phyloP scores from a whole-genome alignment of 179 eudicot species.

The Pouteria campechiana region DNA sequence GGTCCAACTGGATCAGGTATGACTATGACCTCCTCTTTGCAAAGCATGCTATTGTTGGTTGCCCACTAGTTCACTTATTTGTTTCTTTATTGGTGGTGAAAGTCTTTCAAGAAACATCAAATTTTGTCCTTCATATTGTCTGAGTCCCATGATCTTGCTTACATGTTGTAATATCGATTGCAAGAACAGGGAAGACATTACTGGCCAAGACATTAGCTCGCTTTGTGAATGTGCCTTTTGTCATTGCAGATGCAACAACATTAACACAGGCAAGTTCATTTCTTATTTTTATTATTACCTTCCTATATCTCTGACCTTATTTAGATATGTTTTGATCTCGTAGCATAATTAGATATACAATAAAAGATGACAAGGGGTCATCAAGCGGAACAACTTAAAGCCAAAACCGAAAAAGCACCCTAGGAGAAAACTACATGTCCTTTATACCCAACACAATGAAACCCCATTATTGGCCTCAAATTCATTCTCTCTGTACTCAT shows the following conservation, averaged over 20 bases:
- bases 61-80: too few relatives aligned
- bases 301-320: too few relatives aligned
- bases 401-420: too few relatives aligned
- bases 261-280: conserved; percentile 49
- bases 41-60: too few relatives aligned
- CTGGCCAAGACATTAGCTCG: conserved; percentile 73
- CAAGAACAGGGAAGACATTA: conserved; percentile 55
- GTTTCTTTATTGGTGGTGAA: not conserved
- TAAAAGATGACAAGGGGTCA: too few relatives aligned
- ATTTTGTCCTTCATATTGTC: not conserved
- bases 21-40: not conserved
- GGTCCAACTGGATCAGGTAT: conserved; percentile 81
- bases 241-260: conserved; percentile 74
- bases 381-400: too few relatives aligned
- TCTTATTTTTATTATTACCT: not conserved
- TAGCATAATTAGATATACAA: too few relatives aligned
- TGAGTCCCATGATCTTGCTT: not conserved
- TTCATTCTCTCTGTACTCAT: too few relatives aligned
- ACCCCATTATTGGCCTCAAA: too few relatives aligned
- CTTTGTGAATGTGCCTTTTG: conserved; percentile 61
- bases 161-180: not conserved
- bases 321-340: too few relatives aligned
- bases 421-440: too few relatives aligned
- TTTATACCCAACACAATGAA: too few relatives aligned
- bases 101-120: not conserved